phyloP scores from a whole-genome alignment of 164 flowering plant species.

The Piper betle region DNA sequence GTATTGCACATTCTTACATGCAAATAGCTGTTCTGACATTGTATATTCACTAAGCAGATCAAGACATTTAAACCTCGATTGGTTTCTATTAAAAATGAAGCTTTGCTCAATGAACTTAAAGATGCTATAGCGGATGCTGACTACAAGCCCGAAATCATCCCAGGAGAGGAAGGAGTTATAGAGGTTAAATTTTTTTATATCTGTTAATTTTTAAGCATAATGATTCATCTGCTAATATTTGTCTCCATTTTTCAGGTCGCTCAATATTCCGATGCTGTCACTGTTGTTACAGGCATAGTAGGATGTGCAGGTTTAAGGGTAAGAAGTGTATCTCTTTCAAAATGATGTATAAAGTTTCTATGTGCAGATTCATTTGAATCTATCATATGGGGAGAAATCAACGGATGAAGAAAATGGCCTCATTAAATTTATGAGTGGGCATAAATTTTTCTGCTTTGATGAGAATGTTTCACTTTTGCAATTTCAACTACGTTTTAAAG shows the following conservation, averaged over 20 bases:
- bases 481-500: too few species aligned
- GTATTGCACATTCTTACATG: neutral
- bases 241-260: constrained; percentile 57
- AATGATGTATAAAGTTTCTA: too few species aligned
- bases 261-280: too few species aligned
- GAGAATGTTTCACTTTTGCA: too few species aligned
- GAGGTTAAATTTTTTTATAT: constrained; percentile 35
- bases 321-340: too few species aligned
- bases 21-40: neutral
- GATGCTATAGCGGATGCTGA: constrained; percentile 82
- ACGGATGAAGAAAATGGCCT: too few species aligned
- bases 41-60: constrained; percentile 30
- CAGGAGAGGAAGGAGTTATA: constrained; percentile 88
- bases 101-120: constrained; percentile 58
- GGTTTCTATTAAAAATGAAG: constrained; percentile 77
- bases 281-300: constrained; percentile 96
- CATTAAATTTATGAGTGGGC: too few species aligned
- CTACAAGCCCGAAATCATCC: constrained; percentile 79
- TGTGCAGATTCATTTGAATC: too few species aligned
- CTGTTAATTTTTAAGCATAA: constrained; percentile 3
- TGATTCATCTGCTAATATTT: neutral
- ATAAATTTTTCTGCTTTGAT: too few species aligned
- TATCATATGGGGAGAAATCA: too few species aligned
- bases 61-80: constrained; percentile 72
- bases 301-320: constrained; percentile 98